Evolutionary conservation across 805 yeast genomes (phyloP), one percentile per base, ranked within the genome.

Genomic region (Zygosaccharomyces lentus): DNA sequence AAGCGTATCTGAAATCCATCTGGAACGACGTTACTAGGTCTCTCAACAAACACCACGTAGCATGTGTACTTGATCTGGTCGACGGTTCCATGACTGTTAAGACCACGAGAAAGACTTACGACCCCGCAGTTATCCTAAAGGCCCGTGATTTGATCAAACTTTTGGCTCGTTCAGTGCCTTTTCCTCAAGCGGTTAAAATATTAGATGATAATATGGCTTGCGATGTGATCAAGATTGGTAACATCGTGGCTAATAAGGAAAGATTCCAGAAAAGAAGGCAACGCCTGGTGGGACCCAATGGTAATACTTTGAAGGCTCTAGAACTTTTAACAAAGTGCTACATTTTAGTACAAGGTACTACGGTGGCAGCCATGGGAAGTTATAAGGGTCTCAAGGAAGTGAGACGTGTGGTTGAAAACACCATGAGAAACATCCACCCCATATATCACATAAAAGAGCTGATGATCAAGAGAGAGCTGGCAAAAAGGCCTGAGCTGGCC

Each of bases 51-150:
- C 81, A 81, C 56, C 83, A 86, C 46, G 74, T 93, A 37, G 82
- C 84, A n/a, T 87, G 96, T 67, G 82, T 82, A 31, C 72, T 93
- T 51, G 88, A 93, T 67, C 72, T 93, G 52, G 96, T 93, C 23
- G 98, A 93, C 64, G 99, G 99, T 37, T 83, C 96, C 2, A 93
- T 93, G 98, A 83, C 95, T 0, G 99, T 93, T 13, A 87, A 83
- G 57, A 93, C 99, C 12, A 91, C 98, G 2, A 78, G 96, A 66
- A 93, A 91, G 66, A 90, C 99, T 0, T 93, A 68, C 66, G 99
- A 93, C 64, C 99, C 99, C 0, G 95, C 95, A 6, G 81, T 86
- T 43, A 87, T 93, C 56, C 75, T 93, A 58, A 91, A 89, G 60
- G 97, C 98, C 15, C 80, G 99, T 64, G 99, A 93, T 68, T 74